Evolutionary conservation across 2,329 filamentous ascomycete genomes (phyloP), one percentile per base, ranked within the genome.

Genomic region (Scedosporium apiospermum): DNA sequence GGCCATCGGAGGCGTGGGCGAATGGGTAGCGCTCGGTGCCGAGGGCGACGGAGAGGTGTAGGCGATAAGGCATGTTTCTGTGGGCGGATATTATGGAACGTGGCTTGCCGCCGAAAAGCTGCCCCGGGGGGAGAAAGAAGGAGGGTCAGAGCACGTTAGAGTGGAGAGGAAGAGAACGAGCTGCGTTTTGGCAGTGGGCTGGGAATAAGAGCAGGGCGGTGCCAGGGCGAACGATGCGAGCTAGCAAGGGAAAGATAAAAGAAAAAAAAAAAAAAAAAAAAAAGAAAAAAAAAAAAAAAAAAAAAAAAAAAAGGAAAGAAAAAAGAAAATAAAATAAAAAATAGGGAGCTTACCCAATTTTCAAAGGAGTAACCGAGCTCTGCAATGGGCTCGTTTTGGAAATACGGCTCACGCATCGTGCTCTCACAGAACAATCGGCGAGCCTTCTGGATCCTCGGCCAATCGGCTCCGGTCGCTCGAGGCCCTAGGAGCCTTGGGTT

Each of bases 311-410:
- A 3, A 10, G 30, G 7, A 6, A 6, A 10, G 7, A 34, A 16
- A 30, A n/a, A 44, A 23, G 12, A 59, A 2, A 2, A 55, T 46
- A 12, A 4, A 38, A 38, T 3, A 14, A 1, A 38, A 38, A 38
- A 38, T 10, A 12, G 6, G 6, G 10, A 14, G 4, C 64, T 55
- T 62, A 68, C 66, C 58, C 65, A 65, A 27, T 62, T 64, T 55
- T 72, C 69, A 42, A 66, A 68, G n/a, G 66, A 65, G 60, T 67
- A 66, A 1, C 71, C 71, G 51, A 65, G 60, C 49, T 72, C 71
- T 14, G 38, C 18, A 2, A 34, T 27, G 14, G 62, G 58, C 38
- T 72, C 69, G 16, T 68, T 27, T 18, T 70, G 66, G 58, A 69
- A 72, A 57, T 64, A 67, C 12, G 67, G 67, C 27, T 71, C 70